Evolutionary conservation across 2,329 filamentous ascomycete genomes (phyloP).

Genomic region (Aspergillus sergii): DNA sequence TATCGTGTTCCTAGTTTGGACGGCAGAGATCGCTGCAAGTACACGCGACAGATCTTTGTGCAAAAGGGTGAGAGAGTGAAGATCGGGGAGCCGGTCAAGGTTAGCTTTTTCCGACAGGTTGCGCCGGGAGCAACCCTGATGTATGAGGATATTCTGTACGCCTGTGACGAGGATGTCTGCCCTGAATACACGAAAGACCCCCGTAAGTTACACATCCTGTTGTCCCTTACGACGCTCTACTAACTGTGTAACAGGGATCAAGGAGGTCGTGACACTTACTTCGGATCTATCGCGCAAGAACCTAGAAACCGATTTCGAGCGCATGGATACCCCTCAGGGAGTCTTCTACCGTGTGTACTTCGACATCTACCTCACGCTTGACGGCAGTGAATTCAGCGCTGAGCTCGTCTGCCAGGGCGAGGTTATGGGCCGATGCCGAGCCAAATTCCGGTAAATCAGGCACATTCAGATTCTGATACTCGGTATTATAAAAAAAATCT

Average conservation of each 20-base stretch:
- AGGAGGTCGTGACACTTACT: constrained; percentile 96
- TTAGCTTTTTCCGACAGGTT: constrained; percentile 97
- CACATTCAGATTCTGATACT: constrained; percentile 6
- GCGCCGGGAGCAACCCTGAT: constrained; percentile 95
- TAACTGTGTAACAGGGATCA: constrained; percentile 70
- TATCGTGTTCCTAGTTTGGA: constrained; percentile 96
- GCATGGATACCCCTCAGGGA: constrained; percentile 98
- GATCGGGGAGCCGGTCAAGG: constrained; percentile 98
- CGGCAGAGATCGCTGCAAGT: constrained; percentile 97
- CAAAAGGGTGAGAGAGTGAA: constrained; percentile 98
- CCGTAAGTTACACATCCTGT: constrained; percentile 65
- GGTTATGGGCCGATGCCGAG: constrained; percentile 95
- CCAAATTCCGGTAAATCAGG: constrained; percentile 71
- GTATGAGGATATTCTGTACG: constrained; percentile 98
- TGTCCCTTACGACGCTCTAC: constrained; percentile 1
- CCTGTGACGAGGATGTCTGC: constrained; percentile 96
- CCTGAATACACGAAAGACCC: constrained; percentile 99
- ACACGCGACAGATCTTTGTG: constrained; percentile 96
- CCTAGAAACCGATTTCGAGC: constrained; percentile 97
- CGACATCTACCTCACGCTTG: constrained; percentile 82
- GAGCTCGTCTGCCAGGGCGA: constrained; percentile 99
- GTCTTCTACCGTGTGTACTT: constrained; percentile 82
- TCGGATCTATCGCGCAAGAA: constrained; percentile 97
- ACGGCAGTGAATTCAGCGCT: constrained; percentile 96
- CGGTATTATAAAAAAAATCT: neutral